phyloP scores from a whole-genome alignment of 495 filamentous ascomycete species.

The Tuber aestivum region DNA sequence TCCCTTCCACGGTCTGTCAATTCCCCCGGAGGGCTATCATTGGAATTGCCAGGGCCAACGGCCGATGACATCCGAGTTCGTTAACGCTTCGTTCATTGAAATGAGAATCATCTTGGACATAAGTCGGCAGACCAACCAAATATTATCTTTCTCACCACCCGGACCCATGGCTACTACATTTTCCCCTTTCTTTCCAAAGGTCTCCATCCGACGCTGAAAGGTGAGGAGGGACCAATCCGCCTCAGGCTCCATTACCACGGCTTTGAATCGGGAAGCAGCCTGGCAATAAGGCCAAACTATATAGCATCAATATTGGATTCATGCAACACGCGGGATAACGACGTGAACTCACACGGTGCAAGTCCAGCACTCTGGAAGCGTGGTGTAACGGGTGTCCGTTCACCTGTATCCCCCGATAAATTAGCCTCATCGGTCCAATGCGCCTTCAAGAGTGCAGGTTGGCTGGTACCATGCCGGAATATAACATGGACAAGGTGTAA shows the following conservation, averaged over 20 bases:
- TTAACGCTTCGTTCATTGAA: not conserved
- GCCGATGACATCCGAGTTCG: not conserved
- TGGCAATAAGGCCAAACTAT: conserved; percentile 88
- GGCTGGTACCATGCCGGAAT: conserved; percentile 67
- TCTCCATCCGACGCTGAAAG: conserved; percentile 35
- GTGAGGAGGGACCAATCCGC: conserved; percentile 29
- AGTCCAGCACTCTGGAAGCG: conserved; percentile 90
- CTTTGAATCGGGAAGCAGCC: conserved; percentile 63
- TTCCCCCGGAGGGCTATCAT: conserved; percentile 62
- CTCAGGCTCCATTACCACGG: conserved; percentile 56
- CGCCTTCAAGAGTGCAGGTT: not conserved
- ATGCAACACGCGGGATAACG: conserved; percentile 3
- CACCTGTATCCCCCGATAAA: conserved; percentile 48
- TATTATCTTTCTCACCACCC: conserved; percentile 9
- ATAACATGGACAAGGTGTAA: conserved; percentile 87
- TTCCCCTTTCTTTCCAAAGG: conserved; percentile 22
- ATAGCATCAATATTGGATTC: not conserved
- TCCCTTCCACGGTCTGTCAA: conserved; percentile 80
- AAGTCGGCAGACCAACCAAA: conserved; percentile 30
- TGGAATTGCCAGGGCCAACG: not conserved
- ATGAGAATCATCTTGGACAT: not conserved
- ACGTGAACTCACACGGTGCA: conserved; percentile 53
- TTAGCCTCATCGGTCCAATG: conserved; percentile 7
- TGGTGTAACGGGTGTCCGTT: conserved; percentile 76
- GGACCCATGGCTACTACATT: conserved; percentile 13